A percentile compares a stretch with the other conserved stretches of the same genome.
Conservation (phyloP, 148 eudicot species). For the Nepenthes mirabilis region DNA sequence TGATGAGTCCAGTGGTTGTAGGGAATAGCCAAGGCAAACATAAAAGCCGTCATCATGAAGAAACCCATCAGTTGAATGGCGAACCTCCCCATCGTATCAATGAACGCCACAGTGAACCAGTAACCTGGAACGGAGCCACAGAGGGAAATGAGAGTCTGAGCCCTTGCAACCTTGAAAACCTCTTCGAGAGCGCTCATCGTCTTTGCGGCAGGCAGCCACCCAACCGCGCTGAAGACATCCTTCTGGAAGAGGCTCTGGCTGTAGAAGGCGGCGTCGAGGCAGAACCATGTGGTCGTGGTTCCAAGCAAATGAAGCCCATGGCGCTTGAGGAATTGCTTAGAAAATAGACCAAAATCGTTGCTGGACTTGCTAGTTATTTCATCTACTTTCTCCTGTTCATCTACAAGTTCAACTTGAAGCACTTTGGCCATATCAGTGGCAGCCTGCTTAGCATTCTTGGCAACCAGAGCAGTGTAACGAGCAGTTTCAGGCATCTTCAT, state of each 20-base stretch:
- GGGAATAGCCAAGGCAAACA: constrained; percentile 9
- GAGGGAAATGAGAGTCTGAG: constrained; percentile 7
- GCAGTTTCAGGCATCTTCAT: constrained; percentile 13
- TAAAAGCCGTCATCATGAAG: constrained; percentile 5
- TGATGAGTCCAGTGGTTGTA: constrained; percentile 7
- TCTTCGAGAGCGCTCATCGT: constrained; percentile 7
- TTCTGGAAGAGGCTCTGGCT: constrained; percentile 8
- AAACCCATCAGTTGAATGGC: constrained; percentile 6
- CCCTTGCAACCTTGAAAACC: constrained; percentile 6
- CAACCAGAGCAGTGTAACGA: constrained; percentile 9
- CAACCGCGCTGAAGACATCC: constrained; percentile 6
- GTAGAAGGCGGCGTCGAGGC: constrained; percentile 10
- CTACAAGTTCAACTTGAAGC: constrained; percentile 3
- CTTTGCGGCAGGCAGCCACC: constrained; percentile 5
- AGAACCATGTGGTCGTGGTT: constrained; percentile 5
- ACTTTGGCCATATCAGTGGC: constrained; percentile 8
- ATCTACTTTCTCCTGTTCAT: constrained; percentile 2
- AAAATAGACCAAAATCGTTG: constrained; percentile 5
- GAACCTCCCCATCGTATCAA: constrained; percentile 3
- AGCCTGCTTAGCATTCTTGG: constrained; percentile 10
- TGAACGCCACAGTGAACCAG: constrained; percentile 5
- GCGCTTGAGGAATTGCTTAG: not conserved
- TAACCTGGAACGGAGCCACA: constrained; percentile 8
- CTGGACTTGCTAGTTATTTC: not conserved
- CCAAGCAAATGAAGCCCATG: constrained; percentile 3